These are phyloP conservation scores for Catharanthus roseus DNA, from an alignment of 257 asterid species.

Conservation along the genomic window DNA sequence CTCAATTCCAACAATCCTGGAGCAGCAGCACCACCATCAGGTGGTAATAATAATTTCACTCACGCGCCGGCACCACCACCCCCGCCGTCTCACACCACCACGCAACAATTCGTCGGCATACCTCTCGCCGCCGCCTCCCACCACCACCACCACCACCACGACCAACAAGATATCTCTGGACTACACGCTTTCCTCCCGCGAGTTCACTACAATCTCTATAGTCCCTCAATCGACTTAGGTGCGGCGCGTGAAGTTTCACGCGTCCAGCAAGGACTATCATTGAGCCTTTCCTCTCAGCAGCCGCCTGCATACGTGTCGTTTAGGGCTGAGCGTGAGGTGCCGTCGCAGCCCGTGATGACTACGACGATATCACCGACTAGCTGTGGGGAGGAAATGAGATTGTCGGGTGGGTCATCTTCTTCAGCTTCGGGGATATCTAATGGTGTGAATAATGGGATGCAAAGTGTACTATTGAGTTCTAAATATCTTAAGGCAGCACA, in stretches of 20 bases:
- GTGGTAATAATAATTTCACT: no score
- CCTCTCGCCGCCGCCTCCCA: slow-evolving; percentile 35
- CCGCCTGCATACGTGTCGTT: slow-evolving; percentile 15
- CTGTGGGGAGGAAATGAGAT: slow-evolving; percentile 33
- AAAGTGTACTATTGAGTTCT: slow-evolving; percentile 54
- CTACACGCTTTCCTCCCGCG: slow-evolving; percentile 71
- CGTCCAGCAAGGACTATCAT: slow-evolving; percentile 63
- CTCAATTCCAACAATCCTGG: slow-evolving; percentile 50
- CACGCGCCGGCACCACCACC: slow-evolving; percentile 56
- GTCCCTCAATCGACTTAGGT: slow-evolving; percentile 32
- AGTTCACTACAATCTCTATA: slow-evolving; percentile 53
- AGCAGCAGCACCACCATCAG: neutral
- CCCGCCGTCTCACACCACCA: slow-evolving; percentile 59
- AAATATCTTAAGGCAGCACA: slow-evolving; percentile 85
- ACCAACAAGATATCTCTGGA: slow-evolving; percentile 28
- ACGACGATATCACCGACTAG: slow-evolving; percentile 19
- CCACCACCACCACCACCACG: slow-evolving; percentile 6
- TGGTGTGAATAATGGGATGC: slow-evolving; percentile 55
- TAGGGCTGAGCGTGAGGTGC: slow-evolving; percentile 35
- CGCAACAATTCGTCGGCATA: slow-evolving; percentile 66
- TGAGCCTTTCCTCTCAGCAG: slow-evolving; percentile 75
- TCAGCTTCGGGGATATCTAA: slow-evolving; percentile 74
- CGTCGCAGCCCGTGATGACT: slow-evolving; percentile 16
- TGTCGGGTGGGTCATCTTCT: slow-evolving; percentile 54
- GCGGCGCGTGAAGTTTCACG: slow-evolving; percentile 71